Base-by-base conservation (phyloP, 192 early-diverging fungal species). In the Mortierella hygrophila region DNA sequence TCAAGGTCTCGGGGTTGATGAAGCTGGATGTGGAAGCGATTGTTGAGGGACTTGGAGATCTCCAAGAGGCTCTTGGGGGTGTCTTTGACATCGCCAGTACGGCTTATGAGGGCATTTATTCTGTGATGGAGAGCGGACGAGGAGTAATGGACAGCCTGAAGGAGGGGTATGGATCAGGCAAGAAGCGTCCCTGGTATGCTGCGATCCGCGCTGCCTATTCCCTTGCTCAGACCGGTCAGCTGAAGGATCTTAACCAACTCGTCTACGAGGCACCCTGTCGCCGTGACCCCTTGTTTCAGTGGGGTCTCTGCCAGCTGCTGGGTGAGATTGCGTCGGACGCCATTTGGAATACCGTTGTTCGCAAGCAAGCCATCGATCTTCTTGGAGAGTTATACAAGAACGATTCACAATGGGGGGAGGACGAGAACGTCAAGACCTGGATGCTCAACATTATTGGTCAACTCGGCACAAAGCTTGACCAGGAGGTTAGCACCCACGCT, bases 261-360 rank as follows among this genome's bases (percentile, higher is more conserved):
- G 29, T 72, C 44, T 72, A 21, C 21, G 41, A 72, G 26, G 41
- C 71, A 26, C n/a, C 71, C 13, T 46, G 71, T 15, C 71, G 42
- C 15, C 21, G 26, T 7, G 71, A 46, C 10, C n/a, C 38, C 44
- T 29, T 72, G 26, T 72, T 72, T 13, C 71, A 72, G 13, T 72
- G 46, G 69, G 71, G 71, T 15, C 15, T 72, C n/a, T 72, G 71
- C 71, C 71, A 72, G 15, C 13, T 72, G 42, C 71, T 72, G 13
- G 71, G 41, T 15, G 71, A 72, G 18, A 72, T 72, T 11, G 71
- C 71, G 15, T 3, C 26, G 1, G 71, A 72, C 29, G n/a, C 29
- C 8, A 26, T 29, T 1, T 72, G 71, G 71, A 46, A 47, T 26
- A 29, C 26, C 6, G 44, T 7, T 46, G 15, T 29, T 3, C 71